These are phyloP conservation scores for Psilocybe cubensis DNA, from an alignment of 768 basidiomycete species.

Conservation along the genomic window DNA sequence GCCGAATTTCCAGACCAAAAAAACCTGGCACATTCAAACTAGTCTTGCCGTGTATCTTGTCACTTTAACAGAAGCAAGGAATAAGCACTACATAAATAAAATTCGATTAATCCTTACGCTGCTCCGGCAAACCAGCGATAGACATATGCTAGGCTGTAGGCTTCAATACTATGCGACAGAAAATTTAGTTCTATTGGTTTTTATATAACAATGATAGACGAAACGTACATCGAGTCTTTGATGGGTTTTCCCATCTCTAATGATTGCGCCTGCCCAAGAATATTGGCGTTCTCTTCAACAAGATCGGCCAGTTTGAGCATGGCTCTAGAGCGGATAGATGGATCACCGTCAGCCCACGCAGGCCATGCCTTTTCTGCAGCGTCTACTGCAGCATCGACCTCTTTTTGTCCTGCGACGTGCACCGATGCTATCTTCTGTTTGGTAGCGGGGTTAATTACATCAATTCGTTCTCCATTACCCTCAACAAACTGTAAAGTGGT, in stretches of 20 bases:
- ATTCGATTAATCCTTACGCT: neutral
- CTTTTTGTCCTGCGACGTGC: neutral
- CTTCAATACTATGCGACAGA: slow-evolving; percentile 4
- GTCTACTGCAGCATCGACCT: slow-evolving; percentile 4
- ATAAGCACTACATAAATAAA: neutral
- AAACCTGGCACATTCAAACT: slow-evolving; percentile 2
- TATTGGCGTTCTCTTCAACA: slow-evolving; percentile 29
- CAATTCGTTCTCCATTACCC: slow-evolving; percentile 1
- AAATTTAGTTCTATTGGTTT: neutral
- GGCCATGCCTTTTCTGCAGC: slow-evolving; percentile 5
- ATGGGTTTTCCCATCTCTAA: slow-evolving; percentile 56
- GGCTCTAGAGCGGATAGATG: slow-evolving; percentile 24
- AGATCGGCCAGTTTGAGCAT: slow-evolving; percentile 36
- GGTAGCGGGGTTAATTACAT: slow-evolving; percentile 2
- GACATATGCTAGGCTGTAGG: slow-evolving; percentile 13
- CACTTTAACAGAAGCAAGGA: neutral
- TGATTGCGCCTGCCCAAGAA: slow-evolving; percentile 32
- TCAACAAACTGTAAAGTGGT: slow-evolving; percentile 1
- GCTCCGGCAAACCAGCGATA: neutral
- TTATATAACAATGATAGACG: neutral
- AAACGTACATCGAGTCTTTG: neutral
- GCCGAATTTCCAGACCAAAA: slow-evolving; percentile 6
- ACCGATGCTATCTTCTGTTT: slow-evolving; percentile 4
- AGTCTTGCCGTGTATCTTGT: slow-evolving; percentile 3
- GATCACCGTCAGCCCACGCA: slow-evolving; percentile 5